Evolutionary conservation across 495 filamentous ascomycete species (phyloP), one percentile per base, ranked within the genome.

Genomic region (Penicillium bialowiezense): DNA sequence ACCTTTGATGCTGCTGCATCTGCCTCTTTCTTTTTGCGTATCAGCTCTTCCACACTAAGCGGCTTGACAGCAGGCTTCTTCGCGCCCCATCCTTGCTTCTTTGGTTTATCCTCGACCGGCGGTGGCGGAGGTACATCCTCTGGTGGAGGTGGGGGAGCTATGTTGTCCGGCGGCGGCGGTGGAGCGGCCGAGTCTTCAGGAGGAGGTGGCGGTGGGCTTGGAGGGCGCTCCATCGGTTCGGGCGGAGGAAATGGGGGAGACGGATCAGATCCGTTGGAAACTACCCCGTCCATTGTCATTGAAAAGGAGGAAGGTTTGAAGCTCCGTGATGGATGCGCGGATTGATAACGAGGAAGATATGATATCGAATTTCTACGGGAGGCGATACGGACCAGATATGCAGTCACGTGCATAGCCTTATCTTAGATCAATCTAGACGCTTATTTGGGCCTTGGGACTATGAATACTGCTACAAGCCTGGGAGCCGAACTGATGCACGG

Each of bases 1-100:
- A 87, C 85, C 72, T 88, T 88, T 33, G 85, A 77, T 43, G 87
- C 84, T 20, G 84, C 87, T 39, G 84, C 86, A 69, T 91, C 88
- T 5, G 84, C 84, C 53, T 87, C 87, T 56, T 79, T 82, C 72
- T 91, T 91, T 71, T 89, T 89, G 52, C 78, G 76, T 29, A 91
- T 71, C 13, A 91, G 74, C 43, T 91, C 87, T 54, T 91, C 88
- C 20, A 90, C 86, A 64, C 84, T 88, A 33, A 90, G 62, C 18
- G 88, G 88, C 13, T 69, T 64, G 1, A 65, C 51, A 23, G 65
- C 52, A 28, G 70, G 65, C 2, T 53, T 50, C 33, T 74, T 71
- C 3, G 65, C 37, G 2, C 73, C 74, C 77, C 80, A 82, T 62
- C 78, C 80, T 42, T 64, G 56, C 61, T 86, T 85, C 55, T 78